phyloP scores from a whole-genome alignment of 768 basidiomycete species.

The Dentipellis fragilis region DNA sequence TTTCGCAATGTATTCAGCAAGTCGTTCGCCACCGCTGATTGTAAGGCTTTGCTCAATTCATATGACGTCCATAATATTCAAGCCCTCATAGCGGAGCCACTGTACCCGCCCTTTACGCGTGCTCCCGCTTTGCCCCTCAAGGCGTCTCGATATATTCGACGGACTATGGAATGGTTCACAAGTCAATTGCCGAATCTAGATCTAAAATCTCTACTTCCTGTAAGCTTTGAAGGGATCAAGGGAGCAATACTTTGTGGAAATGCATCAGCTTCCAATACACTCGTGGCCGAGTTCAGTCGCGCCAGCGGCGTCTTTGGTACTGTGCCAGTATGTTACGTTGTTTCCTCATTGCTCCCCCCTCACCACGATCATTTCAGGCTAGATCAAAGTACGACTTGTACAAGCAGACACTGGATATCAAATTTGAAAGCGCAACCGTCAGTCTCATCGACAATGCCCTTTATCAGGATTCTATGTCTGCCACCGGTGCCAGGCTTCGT shows the following conservation, averaged over 20 bases:
- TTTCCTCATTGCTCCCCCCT: too few species aligned
- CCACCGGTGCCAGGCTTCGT: constrained; percentile 54
- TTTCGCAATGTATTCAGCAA: constrained; percentile 19
- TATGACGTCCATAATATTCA: neutral
- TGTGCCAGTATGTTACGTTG: constrained; percentile 43
- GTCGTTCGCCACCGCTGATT: constrained; percentile 16
- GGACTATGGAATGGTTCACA: constrained; percentile 39
- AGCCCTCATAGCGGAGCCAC: neutral
- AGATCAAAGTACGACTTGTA: constrained; percentile 75
- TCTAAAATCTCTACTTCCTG: constrained; percentile 76
- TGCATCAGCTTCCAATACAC: constrained; percentile 69
- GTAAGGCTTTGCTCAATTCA: constrained; percentile 11
- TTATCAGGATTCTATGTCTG: constrained; percentile 57
- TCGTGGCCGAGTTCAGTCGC: constrained; percentile 74
- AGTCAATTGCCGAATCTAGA: constrained; percentile 62
- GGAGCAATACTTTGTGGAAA: constrained; percentile 84
- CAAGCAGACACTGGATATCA: constrained; percentile 68
- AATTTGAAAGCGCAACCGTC: constrained; percentile 54
- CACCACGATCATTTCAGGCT: constrained; percentile 35
- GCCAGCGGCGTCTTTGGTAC: constrained; percentile 75
- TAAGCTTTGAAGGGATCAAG: constrained; percentile 69
- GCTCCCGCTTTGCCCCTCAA: neutral
- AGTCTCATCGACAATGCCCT: constrained; percentile 68
- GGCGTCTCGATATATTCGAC: constrained; percentile 26
- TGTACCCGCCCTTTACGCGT: neutral